These are phyloP conservation scores for Achaetomium macrosporum DNA, from an alignment of 2,329 filamentous ascomycete species.

Conservation along the genomic window DNA sequence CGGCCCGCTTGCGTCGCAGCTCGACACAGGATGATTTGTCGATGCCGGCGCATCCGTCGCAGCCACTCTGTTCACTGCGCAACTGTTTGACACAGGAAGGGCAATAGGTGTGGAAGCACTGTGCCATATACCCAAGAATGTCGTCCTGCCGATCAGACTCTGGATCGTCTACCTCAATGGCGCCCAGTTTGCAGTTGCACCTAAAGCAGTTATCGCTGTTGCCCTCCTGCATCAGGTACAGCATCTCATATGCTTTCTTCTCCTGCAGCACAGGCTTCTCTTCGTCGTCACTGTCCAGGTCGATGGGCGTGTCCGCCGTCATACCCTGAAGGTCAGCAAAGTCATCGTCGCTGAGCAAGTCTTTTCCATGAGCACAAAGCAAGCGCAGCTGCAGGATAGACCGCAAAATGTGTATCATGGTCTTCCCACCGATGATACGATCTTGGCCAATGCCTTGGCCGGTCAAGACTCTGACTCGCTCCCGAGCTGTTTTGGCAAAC, in stretches of 20 bases:
- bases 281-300: constrained; percentile 74
- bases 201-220: constrained; percentile 66
- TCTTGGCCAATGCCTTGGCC: constrained; percentile 47
- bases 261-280: constrained; percentile 55
- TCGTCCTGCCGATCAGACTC: constrained; percentile 56
- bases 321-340: constrained; percentile 72
- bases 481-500: constrained; percentile 74
- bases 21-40: constrained; percentile 56
- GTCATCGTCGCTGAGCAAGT: constrained; percentile 80
- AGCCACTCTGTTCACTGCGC: constrained; percentile 38
- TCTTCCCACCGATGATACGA: constrained; percentile 69
- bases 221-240: constrained; percentile 76
- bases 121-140: constrained; percentile 71
- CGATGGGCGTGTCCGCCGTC: constrained; percentile 79
- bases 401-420: constrained; percentile 91
- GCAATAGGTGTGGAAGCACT: constrained; percentile 84
- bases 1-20: constrained; percentile 58
- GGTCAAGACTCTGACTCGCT: constrained; percentile 71
- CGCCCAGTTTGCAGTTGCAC: constrained; percentile 61
- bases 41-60: constrained; percentile 12
- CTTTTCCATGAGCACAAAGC: constrained; percentile 90
- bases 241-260: constrained; percentile 77
- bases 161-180: constrained; percentile 49
- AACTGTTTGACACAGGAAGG: constrained; percentile 61
- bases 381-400: constrained; percentile 84